Evolutionary conservation across 2,329 filamentous ascomycete species (phyloP).

Genomic region (Aspergillus brunneoviolaceus): DNA sequence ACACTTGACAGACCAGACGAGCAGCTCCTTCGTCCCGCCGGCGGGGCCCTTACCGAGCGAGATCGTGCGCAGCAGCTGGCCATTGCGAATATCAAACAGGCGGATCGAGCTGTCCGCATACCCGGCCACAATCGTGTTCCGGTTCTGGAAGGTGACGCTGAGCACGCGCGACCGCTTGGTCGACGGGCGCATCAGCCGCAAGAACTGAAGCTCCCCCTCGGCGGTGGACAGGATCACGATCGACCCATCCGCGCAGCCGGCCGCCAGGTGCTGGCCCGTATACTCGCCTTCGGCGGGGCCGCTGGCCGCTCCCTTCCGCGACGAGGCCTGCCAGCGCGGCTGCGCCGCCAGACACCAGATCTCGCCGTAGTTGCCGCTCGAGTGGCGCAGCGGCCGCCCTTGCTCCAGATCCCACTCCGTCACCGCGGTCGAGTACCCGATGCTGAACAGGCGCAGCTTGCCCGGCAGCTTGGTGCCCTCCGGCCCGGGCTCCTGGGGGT

Average conservation of each 20-base stretch:
- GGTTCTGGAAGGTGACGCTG: slow-evolving; percentile 85
- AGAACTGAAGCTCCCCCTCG: slow-evolving; percentile 77
- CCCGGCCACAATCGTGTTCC: slow-evolving; percentile 78
- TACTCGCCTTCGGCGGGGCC: slow-evolving; percentile 40
- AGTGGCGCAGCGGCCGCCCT: slow-evolving; percentile 74
- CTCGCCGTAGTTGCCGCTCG: slow-evolving; percentile 88
- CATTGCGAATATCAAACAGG: slow-evolving; percentile 80
- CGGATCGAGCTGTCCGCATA: slow-evolving; percentile 97
- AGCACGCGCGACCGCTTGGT: slow-evolving; percentile 86
- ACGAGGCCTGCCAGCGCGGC: slow-evolving; percentile 56
- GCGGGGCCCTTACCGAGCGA: slow-evolving; percentile 76
- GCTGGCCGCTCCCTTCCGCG: slow-evolving; percentile 37
- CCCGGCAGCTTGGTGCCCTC: slow-evolving; percentile 64
- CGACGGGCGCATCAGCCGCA: slow-evolving; percentile 72
- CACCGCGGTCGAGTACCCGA: slow-evolving; percentile 86
- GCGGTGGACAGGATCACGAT: slow-evolving; percentile 84
- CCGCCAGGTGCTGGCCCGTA: slow-evolving; percentile 67
- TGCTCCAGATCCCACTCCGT: slow-evolving; percentile 92
- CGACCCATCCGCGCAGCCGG: slow-evolving; percentile 87
- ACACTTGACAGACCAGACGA: slow-evolving; percentile 92
- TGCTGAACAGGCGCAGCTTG: slow-evolving; percentile 86
- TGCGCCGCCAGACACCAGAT: slow-evolving; percentile 96
- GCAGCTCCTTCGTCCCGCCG: slow-evolving; percentile 77
- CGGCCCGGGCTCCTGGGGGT: slow-evolving; percentile 65
- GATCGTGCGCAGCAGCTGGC: slow-evolving; percentile 74